Base-by-base conservation (phyloP, 2,329 filamentous ascomycete species). In the Apiospora koreana region DNA sequence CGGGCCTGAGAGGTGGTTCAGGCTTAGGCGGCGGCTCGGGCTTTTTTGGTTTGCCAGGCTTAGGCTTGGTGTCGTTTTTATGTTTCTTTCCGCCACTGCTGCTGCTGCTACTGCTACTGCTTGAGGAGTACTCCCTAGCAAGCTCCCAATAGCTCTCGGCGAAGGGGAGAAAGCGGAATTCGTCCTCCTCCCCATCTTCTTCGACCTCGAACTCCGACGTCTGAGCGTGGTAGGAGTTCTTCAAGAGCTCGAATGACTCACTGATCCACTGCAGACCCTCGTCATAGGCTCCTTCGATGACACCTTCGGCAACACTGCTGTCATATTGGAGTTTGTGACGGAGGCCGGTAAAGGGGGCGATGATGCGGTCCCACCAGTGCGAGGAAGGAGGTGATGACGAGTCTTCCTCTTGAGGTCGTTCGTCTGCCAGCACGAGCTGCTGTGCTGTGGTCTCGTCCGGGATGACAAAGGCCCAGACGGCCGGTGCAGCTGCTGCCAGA, bases 371-470 rank as follows among this genome's bases (percentile, higher is more conserved):
- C 73, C 70, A 73, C 71, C 67, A 73, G 28, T 21, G 35, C 18
- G 38, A 41, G 21, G 65, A 67, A 35, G 35, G 35, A 35, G 35
- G 3, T 2, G 64, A 50, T 16, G 45, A 54, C 18, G 62, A 62
- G 62, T 31, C 38, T 25, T 16, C 45, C 35, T 35, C 38, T n/a
- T 35, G 43, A 10, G 42, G 18, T 23, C 54, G 70, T 68, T 76
- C 70, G 4, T 68, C 10, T n/a, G 76, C 75, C 16, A 77, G 46
- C 48, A 74, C 70, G 14, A 80, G 71, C 54, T 78, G 71, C 43
- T 76, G 67, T 1, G 77, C 75, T 31, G 74, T 79, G 16, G 69
- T 72, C 42, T 79, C 77, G 48, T 79, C 76, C 25, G 78, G 78
- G 50, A 80, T 74, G 65, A 77, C 73, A 68, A 77, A 70, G 41